Evolutionary conservation across 441 rosid genomes (phyloP).

Genomic region (Metrosideros polymorpha): DNA sequence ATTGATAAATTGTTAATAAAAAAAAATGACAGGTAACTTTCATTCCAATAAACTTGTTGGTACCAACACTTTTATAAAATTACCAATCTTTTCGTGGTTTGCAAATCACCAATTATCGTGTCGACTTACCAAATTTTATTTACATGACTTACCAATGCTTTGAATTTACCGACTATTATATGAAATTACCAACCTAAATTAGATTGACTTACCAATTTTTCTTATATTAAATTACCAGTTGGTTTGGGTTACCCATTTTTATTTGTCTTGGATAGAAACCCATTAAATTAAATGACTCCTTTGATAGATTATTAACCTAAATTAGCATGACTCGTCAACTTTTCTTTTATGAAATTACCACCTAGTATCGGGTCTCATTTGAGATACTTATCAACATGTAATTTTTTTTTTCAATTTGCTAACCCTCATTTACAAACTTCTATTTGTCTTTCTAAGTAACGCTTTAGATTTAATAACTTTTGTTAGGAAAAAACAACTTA

Average conservation of each 20-base stretch:
- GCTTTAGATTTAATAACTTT: not conserved
- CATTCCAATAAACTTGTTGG: not conserved
- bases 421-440: too few relatives aligned
- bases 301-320: too few relatives aligned
- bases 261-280: not conserved
- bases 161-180: too few relatives aligned
- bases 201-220: not conserved
- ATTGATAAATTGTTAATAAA: not conserved
- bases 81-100: not conserved
- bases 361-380: not conserved
- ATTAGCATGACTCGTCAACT: not conserved
- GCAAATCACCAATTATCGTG: too few relatives aligned
- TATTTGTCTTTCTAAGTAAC: too few relatives aligned
- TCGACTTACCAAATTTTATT: not conserved
- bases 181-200: not conserved
- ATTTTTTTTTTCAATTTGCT: not conserved
- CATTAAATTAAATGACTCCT: not conserved
- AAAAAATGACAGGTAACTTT: not conserved
- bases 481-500: not conserved
- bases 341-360: too few relatives aligned
- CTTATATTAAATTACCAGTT: too few relatives aligned
- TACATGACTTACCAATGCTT: not conserved
- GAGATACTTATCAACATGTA: not conserved
- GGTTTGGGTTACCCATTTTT: not conserved
- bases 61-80: too few relatives aligned